A percentile compares a stretch with the other conserved stretches of the same genome.
phyloP scores from a whole-genome alignment of 352 stramenopile genomes.

The Phytophthora parvispora region DNA sequence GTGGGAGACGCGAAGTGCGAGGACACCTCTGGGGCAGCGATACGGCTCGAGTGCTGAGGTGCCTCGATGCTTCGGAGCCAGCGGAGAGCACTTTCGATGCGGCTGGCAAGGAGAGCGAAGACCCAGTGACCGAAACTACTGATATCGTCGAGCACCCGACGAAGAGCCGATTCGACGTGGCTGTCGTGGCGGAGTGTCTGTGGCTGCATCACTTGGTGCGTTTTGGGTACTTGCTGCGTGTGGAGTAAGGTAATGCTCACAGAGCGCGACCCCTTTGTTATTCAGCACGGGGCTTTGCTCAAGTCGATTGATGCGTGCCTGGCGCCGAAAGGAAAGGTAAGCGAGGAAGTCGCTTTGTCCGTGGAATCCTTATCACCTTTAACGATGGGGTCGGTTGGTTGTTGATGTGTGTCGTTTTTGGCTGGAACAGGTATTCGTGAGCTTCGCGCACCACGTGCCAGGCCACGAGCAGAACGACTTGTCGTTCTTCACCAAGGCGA shows the following conservation, averaged over 20 bases:
- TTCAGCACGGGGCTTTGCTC: slow-evolving; percentile 52
- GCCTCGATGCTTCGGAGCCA: slow-evolving; percentile 10
- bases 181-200: slow-evolving; percentile 59
- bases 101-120: background rate
- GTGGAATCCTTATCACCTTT: slow-evolving; percentile 6
- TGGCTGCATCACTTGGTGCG: slow-evolving; percentile 61
- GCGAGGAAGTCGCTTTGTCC: background rate
- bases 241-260: background rate
- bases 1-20: slow-evolving; percentile 37
- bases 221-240: background rate
- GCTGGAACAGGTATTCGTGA: slow-evolving; percentile 43
- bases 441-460: slow-evolving; percentile 64
- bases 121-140: background rate
- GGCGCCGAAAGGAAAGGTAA: slow-evolving; percentile 36
- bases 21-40: slow-evolving; percentile 56
- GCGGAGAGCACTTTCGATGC: background rate
- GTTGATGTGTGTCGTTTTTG: background rate
- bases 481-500: slow-evolving; percentile 64
- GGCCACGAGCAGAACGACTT: slow-evolving; percentile 59
- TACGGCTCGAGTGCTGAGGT: slow-evolving; percentile 22
- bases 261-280: too few species aligned
- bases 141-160: background rate
- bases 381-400: slow-evolving; percentile 12
- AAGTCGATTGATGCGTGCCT: slow-evolving; percentile 55
- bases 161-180: slow-evolving; percentile 44